Evolutionary conservation across 2,329 filamentous ascomycete species (phyloP), one percentile per base, ranked within the genome.

Genomic region (Sodiomyces alkalinus): DNA sequence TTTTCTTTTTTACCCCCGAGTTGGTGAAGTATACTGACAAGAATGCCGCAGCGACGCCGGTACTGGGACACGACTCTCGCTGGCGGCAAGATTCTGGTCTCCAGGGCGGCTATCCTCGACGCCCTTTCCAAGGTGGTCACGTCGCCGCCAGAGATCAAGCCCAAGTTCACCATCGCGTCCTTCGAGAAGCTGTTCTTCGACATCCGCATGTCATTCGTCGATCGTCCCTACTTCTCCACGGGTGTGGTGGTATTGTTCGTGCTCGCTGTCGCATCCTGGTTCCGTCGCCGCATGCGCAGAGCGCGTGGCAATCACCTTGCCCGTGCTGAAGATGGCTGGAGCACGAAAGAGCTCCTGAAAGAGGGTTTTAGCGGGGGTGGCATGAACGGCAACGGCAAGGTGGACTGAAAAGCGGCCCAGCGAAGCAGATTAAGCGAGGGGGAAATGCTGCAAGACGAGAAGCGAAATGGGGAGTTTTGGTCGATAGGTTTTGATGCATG

Each of bases 51-150:
- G 82, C 85, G 82, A 57, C 85, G 81, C 42, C 75, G 80, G 39
- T 98, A 92, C 59, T 98, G 90, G 90, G 90, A 98, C 48, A 73
- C 67, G 18, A 93, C 86, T 26, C 76, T 79, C 35, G 90, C 82
- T 3, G 87, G 86, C 39, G 87, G 90, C 52, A 71, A 78, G 37
- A 96, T 98, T 46, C 75, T 86, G 41, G 78, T 86, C 30, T 90
- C 80, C 16, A 78, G 90, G 37, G 87, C 83, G 4, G 85, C 80
- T 4, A 93, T 94, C 46, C 71, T 93, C 36, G 86, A 93, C 54
- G 92, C 85, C 10, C 61, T 86, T 30, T 68, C 69, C 42, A 79
- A 80, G 47, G 66, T 83, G 35, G 69, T 79, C 7, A 60, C 68
- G 15, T 69, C 66, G 27, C 76, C 76, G 27, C 68, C 79, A 26